These are phyloP conservation scores for Melanomma pulvis-pyrius DNA, from an alignment of 495 filamentous ascomycete genomes.

Conservation along the genomic window DNA sequence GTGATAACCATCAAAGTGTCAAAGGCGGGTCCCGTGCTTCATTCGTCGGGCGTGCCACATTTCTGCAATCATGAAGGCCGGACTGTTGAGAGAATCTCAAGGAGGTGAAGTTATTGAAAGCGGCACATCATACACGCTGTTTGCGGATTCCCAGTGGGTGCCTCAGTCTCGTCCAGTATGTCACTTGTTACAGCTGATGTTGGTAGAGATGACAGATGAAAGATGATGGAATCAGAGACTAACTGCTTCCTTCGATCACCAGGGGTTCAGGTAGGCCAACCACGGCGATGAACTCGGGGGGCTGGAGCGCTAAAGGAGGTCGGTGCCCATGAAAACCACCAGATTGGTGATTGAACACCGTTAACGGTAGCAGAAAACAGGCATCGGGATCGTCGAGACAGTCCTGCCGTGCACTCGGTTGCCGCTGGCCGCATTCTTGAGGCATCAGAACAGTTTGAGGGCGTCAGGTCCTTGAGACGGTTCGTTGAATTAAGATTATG, in stretches of 20 bases:
- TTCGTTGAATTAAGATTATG: slow-evolving; percentile 25
- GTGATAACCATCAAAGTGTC: neutral
- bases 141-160: slow-evolving; percentile 2
- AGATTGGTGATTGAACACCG: neutral
- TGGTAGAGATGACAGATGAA: slow-evolving; percentile 18
- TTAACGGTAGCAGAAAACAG: neutral
- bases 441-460: slow-evolving; percentile 32
- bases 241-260: neutral
- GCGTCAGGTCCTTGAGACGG: slow-evolving; percentile 28
- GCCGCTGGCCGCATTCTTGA: slow-evolving; percentile 25
- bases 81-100: slow-evolving; percentile 1
- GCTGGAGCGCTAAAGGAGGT: slow-evolving; percentile 8
- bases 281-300: slow-evolving; percentile 6
- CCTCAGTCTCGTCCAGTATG: slow-evolving; percentile 12
- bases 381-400: slow-evolving; percentile 11
- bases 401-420: slow-evolving; percentile 25
- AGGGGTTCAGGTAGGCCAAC: slow-evolving; percentile 6
- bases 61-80: neutral
- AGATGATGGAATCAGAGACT: neutral
- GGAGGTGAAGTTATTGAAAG: neutral
- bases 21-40: neutral
- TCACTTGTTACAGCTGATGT: slow-evolving; percentile 12
- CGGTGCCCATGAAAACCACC: neutral
- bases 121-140: neutral
- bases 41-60: neutral